These are phyloP conservation scores for Ammopiptanthus mongolicus DNA, from an alignment of 306 rosid species.

Conservation along the genomic window DNA sequence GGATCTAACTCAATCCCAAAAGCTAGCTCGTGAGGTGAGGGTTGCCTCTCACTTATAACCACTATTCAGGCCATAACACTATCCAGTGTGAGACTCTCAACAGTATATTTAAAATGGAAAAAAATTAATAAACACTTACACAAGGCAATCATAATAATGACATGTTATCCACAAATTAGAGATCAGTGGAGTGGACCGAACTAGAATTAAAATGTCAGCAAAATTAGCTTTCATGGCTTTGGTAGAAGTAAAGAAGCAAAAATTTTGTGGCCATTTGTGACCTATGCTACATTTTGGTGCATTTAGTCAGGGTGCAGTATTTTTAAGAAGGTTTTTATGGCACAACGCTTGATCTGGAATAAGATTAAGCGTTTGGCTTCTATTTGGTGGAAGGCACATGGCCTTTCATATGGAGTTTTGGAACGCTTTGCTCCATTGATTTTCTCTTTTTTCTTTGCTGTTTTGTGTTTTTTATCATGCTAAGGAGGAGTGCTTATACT, in stretches of 20 bases:
- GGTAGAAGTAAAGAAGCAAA: neutral
- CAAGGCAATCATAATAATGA: neutral
- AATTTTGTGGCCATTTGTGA: neutral
- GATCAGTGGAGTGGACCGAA: neutral
- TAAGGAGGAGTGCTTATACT: neutral
- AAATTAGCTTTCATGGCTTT: neutral
- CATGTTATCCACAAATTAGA: neutral
- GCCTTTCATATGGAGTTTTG: neutral
- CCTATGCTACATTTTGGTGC: neutral
- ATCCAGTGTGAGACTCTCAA: too few relatives aligned
- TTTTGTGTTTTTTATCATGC: neutral
- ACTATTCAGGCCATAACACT: too few relatives aligned
- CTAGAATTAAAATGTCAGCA: slow-evolving; percentile 13
- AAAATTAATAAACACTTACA: neutral
- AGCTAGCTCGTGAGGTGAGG: too few relatives aligned
- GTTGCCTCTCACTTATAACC: too few relatives aligned
- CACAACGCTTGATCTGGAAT: neutral
- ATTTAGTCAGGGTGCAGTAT: neutral
- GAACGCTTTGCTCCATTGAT: neutral
- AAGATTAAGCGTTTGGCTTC: neutral
- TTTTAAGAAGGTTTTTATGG: neutral
- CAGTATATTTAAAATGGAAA: neutral
- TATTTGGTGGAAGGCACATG: neutral
- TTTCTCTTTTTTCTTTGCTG: neutral
- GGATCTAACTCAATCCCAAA: too few relatives aligned